Conservation (phyloP, 108 stramenopile genomes). For the Mediolabrus comicus region DNA sequence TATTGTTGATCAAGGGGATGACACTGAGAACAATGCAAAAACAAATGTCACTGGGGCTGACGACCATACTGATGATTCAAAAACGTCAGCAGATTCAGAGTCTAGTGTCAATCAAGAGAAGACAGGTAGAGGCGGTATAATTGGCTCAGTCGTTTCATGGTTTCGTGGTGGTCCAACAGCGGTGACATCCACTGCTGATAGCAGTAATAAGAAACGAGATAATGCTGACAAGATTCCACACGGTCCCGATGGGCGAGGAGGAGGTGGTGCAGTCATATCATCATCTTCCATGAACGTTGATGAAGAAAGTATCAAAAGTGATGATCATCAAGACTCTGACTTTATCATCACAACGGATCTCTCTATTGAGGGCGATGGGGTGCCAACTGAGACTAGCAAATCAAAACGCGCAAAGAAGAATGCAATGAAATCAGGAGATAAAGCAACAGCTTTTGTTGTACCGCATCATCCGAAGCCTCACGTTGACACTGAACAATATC, state of each 20-base stretch:
- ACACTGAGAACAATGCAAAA: neutral
- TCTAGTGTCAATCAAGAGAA: neutral
- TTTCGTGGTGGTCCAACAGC: neutral
- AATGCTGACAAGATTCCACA: slow-evolving; percentile 23
- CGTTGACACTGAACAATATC: neutral
- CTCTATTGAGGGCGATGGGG: neutral
- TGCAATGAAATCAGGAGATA: neutral
- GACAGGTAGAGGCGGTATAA: neutral
- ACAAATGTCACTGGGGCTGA: neutral
- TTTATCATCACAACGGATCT: slow-evolving; percentile 4
- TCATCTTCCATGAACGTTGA: neutral
- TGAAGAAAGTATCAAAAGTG: neutral
- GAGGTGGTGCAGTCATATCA: neutral
- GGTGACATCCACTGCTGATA: neutral
- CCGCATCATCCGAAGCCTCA: neutral
- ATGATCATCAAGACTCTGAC: neutral
- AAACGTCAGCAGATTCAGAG: neutral
- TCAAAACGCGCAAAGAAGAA: neutral
- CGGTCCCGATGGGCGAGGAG: slow-evolving; percentile 24
- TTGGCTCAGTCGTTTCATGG: neutral
- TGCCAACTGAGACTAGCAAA: neutral
- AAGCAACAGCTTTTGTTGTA: slow-evolving; percentile 9
- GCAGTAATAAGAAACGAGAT: neutral
- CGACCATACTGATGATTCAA: neutral
- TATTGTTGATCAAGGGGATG: neutral